Evolutionary conservation across 345 rosid species (phyloP).

Genomic region (Eucalyptus virginea): DNA sequence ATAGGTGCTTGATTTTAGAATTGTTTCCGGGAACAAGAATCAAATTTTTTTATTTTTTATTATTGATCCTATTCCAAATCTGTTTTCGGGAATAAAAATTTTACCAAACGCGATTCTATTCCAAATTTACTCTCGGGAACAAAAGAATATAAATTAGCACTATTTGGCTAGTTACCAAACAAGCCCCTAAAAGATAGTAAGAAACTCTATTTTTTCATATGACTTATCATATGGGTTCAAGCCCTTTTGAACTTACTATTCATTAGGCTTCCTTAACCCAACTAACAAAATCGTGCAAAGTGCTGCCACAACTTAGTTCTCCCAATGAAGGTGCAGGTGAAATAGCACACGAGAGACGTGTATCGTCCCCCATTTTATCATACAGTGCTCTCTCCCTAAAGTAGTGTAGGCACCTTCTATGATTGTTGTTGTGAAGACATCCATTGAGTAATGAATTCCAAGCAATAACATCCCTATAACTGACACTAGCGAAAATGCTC

Average conservation of each 20-base stretch:
- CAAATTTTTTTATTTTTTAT: too few species aligned
- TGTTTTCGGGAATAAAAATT: accelerated
- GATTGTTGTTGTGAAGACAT: conserved; percentile 25
- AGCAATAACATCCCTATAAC: conserved; percentile 29
- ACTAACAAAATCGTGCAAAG: conserved; percentile 4
- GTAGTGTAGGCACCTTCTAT: conserved; percentile 22
- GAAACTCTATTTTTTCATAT: too few species aligned
- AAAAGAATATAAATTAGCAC: too few species aligned
- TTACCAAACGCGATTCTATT: accelerated
- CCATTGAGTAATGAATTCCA: conserved; percentile 53
- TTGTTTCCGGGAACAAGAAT: too few species aligned
- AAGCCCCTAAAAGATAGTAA: accelerated
- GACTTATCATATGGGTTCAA: too few species aligned
- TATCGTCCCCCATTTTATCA: conserved; percentile 23
- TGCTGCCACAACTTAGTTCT: conserved; percentile 19
- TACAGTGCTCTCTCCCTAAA: conserved; percentile 19
- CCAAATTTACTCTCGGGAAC: accelerated
- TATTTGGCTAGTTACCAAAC: too few species aligned
- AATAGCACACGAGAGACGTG: conserved; percentile 30
- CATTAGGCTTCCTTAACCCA: too few species aligned
- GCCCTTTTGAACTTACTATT: too few species aligned
- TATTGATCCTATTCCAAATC: too few species aligned
- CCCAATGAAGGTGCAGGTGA: conserved; percentile 31
- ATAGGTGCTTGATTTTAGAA: too few species aligned
- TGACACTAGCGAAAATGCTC: conserved; percentile 17